These are phyloP conservation scores for Kappamyces sp. DNA, from an alignment of 192 early-diverging fungal genomes.

Conservation along the genomic window DNA sequence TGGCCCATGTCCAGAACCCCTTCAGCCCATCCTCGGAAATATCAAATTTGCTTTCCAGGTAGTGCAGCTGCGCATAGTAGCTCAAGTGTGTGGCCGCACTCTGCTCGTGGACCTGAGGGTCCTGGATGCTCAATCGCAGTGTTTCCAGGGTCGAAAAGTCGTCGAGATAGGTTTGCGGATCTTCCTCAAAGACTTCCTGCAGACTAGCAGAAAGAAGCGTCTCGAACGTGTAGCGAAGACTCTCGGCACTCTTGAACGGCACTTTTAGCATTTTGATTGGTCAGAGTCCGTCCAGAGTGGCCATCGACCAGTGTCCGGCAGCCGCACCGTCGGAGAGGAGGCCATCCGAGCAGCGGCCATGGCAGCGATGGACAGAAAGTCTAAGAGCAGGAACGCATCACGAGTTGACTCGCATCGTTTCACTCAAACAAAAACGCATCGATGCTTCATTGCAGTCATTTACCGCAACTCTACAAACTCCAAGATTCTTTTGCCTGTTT, in stretches of 20 bases:
- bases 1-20: slow-evolving; percentile 65
- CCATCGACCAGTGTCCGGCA: no score
- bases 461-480: neutral
- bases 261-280: slow-evolving; percentile 14
- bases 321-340: no score
- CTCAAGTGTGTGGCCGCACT: slow-evolving; percentile 18
- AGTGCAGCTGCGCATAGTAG: slow-evolving; percentile 82
- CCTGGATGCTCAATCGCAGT: slow-evolving; percentile 63
- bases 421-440: no score
- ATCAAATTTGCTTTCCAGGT: slow-evolving; percentile 79
- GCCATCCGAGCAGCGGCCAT: no score
- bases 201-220: neutral
- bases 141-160: slow-evolving; percentile 79
- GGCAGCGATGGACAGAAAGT: no score
- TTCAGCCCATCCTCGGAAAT: slow-evolving; percentile 68
- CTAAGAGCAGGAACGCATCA: no score
- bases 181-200: slow-evolving; percentile 69
- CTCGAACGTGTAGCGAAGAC: slow-evolving; percentile 13
- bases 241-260: slow-evolving; percentile 22
- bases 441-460: no score
- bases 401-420: no score
- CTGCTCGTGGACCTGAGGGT: slow-evolving; percentile 44
- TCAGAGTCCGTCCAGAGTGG: neutral
- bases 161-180: slow-evolving; percentile 76
- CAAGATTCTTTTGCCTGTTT: slow-evolving; percentile 18